phyloP scores from a whole-genome alignment of 1,284 basidiomycete genomes.

The Peniophora sp. region DNA sequence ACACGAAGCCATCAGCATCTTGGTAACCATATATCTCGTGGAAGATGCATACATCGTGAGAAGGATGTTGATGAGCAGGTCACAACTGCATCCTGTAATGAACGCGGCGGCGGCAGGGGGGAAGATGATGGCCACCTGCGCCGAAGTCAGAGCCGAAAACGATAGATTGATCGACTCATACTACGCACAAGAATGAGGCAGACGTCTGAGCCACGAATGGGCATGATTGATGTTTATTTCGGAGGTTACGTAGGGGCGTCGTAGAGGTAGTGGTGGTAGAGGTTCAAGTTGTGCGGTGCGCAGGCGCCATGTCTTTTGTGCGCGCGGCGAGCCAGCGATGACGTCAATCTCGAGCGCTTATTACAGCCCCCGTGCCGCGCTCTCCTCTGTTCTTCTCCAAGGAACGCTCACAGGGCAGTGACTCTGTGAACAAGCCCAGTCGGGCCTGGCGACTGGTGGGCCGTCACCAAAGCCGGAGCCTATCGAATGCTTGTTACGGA shows the following conservation, averaged over 20 bases:
- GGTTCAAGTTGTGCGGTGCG: neutral
- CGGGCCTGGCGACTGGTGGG: too few species aligned
- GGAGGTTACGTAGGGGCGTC: neutral
- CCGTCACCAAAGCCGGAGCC: too few species aligned
- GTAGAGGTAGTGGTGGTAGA: neutral
- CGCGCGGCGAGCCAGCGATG: too few species aligned
- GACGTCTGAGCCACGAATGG: slow-evolving; percentile 15
- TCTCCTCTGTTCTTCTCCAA: too few species aligned
- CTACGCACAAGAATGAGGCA: slow-evolving; percentile 21
- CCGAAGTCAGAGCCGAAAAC: neutral
- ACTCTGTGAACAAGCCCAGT: too few species aligned
- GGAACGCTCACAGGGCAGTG: too few species aligned
- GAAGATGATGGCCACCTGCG: slow-evolving; percentile 69
- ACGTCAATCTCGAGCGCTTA: too few species aligned
- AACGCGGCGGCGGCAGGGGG: slow-evolving; percentile 66
- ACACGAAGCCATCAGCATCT: neutral
- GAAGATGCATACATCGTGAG: slow-evolving; percentile 54
- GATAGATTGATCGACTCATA: neutral
- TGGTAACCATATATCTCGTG: neutral
- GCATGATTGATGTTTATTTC: slow-evolving; percentile 6
- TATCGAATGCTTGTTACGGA: too few species aligned
- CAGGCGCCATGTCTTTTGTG: too few species aligned
- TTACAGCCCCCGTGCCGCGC: too few species aligned
- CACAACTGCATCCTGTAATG: slow-evolving; percentile 72
- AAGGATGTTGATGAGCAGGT: slow-evolving; percentile 74